A percentile compares a stretch with the other conserved stretches of the same genome.
These are phyloP conservation scores for Sphaerulina populicola DNA, from an alignment of 2,329 filamentous ascomycete genomes.

Conservation along the genomic window DNA sequence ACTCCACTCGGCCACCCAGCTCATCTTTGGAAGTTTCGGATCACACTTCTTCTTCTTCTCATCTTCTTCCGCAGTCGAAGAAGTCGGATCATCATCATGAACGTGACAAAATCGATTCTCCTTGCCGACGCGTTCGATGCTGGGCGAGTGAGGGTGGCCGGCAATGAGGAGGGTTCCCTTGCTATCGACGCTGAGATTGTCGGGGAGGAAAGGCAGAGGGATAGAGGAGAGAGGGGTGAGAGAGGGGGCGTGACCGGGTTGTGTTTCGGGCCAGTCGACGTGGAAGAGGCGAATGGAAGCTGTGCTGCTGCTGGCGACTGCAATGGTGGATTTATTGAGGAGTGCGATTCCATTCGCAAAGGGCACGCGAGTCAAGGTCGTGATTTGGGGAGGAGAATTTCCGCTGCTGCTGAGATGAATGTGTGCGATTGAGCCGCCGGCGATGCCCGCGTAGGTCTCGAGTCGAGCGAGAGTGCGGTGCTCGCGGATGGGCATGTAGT, in stretches of 20 bases:
- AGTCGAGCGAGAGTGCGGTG: constrained; percentile 29
- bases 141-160: constrained; percentile 36
- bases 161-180: constrained; percentile 36
- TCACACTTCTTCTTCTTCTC: constrained; percentile 22
- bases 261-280: constrained; percentile 7
- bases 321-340: constrained; percentile 34
- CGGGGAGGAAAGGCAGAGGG: constrained; percentile 29
- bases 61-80: constrained; percentile 12
- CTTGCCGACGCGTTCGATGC: constrained; percentile 23
- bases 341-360: constrained; percentile 39
- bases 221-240: constrained; percentile 13
- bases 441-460: constrained; percentile 35
- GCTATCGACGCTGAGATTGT: constrained; percentile 36
- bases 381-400: background rate
- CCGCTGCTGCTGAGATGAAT: constrained; percentile 22
- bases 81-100: constrained; percentile 6
- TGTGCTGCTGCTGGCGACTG: constrained; percentile 34
- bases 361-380: constrained; percentile 29
- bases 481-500: constrained; percentile 30
- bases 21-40: constrained; percentile 10
- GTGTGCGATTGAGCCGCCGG: constrained; percentile 34
- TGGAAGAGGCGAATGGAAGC: constrained; percentile 34
- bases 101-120: constrained; percentile 19
- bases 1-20: constrained; percentile 36
- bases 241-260: constrained; percentile 6